phyloP scores from a whole-genome alignment of 2,329 filamentous ascomycete species.

The Trichothecium roseum region DNA sequence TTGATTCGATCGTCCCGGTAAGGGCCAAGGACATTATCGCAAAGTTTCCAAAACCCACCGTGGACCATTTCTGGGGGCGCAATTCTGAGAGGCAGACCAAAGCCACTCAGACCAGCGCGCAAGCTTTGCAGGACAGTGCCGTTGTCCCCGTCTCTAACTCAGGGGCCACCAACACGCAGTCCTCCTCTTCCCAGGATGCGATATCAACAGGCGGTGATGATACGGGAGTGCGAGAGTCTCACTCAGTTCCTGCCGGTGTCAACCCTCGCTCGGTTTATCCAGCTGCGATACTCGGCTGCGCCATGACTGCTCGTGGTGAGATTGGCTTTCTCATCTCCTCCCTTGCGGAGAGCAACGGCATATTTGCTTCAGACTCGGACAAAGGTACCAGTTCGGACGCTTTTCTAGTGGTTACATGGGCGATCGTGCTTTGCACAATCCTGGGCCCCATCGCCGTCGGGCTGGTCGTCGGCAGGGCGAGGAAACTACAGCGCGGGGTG shows the following conservation, averaged over 20 bases:
- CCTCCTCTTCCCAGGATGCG: too few species aligned
- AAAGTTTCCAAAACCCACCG: background rate
- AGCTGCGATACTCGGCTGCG: slow-evolving; percentile 51
- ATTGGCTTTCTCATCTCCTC: slow-evolving; percentile 70
- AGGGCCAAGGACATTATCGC: too few species aligned
- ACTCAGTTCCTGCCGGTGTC: slow-evolving; percentile 8
- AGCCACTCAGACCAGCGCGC: background rate
- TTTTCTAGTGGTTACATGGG: slow-evolving; percentile 45
- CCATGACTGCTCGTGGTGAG: slow-evolving; percentile 70
- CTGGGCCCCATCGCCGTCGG: slow-evolving; percentile 38
- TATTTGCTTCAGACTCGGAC: slow-evolving; percentile 18
- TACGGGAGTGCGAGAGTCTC: background rate
- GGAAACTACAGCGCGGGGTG: slow-evolving; percentile 16
- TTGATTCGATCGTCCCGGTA: background rate
- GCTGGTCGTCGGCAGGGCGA: slow-evolving; percentile 31
- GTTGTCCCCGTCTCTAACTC: too few species aligned
- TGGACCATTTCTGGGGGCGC: background rate
- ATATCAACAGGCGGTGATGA: too few species aligned
- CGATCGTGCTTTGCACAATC: slow-evolving; percentile 44
- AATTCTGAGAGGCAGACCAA: background rate
- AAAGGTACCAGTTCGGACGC: slow-evolving; percentile 21
- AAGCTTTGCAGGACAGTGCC: too few species aligned
- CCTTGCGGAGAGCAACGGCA: slow-evolving; percentile 45
- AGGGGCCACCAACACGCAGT: too few species aligned
- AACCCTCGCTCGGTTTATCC: slow-evolving; percentile 57